These are phyloP conservation scores for Parastagonospora nodorum DNA, from an alignment of 2,329 filamentous ascomycete genomes.

Conservation along the genomic window DNA sequence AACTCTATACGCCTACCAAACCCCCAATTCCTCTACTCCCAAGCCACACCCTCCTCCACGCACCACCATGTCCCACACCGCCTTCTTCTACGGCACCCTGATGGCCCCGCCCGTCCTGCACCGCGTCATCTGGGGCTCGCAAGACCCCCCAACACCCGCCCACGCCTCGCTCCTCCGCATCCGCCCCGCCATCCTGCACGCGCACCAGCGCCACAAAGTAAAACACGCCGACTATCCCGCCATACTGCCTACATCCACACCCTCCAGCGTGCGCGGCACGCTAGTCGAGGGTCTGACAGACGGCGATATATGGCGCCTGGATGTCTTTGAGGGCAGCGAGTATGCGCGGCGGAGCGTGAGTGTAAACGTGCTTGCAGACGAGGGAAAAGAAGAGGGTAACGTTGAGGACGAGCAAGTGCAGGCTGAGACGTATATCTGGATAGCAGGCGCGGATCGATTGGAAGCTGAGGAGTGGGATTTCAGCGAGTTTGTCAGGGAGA, in stretches of 20 bases:
- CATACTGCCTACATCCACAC: slow-evolving; percentile 57
- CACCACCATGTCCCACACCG: slow-evolving; percentile 50
- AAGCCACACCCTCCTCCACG: neutral
- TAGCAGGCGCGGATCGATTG: slow-evolving; percentile 54
- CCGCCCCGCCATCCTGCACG: slow-evolving; percentile 74
- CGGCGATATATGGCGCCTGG: slow-evolving; percentile 74
- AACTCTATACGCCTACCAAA: slow-evolving; percentile 12
- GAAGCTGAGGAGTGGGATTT: slow-evolving; percentile 87
- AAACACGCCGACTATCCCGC: slow-evolving; percentile 77
- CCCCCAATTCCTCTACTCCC: neutral
- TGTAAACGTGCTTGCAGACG: slow-evolving; percentile 48
- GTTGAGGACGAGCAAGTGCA: slow-evolving; percentile 47
- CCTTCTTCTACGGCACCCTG: slow-evolving; percentile 72
- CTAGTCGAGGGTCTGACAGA: slow-evolving; percentile 77
- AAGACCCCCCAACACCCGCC: slow-evolving; percentile 54
- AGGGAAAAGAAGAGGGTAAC: slow-evolving; percentile 21
- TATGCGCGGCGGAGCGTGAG: slow-evolving; percentile 63
- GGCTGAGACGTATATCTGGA: slow-evolving; percentile 59
- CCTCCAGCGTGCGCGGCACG: slow-evolving; percentile 69
- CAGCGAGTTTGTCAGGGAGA: slow-evolving; percentile 78
- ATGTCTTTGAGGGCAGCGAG: slow-evolving; percentile 79
- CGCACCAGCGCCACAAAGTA: slow-evolving; percentile 74
- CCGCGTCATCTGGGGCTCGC: slow-evolving; percentile 75
- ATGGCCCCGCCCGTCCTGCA: slow-evolving; percentile 90
- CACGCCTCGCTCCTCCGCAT: slow-evolving; percentile 64